Evolutionary conservation across 352 stramenopile species (phyloP), one percentile per base, ranked within the genome.

Genomic region (Pilasporangium apinafurcum): DNA sequence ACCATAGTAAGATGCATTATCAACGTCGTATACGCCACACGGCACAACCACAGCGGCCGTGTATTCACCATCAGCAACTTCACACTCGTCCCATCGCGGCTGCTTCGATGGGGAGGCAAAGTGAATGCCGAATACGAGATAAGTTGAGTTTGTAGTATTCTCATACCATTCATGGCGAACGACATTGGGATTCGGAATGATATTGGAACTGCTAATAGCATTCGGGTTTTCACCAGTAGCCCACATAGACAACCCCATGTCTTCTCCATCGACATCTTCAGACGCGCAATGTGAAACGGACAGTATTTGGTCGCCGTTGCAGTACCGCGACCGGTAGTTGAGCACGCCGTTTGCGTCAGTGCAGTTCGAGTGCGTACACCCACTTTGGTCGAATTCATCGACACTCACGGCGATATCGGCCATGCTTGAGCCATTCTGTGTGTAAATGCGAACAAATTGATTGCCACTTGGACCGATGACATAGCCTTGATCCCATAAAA

Each of bases 401-500:
- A 51, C 26, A 18, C 51, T 49, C 29, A 70, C 32, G 4, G 56
- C 60, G 13, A 70, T 49, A 20, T 66, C 37, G 10, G 60, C 60
- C 60, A 70, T 70, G 36, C 44, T 40, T 6, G 53, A 48, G 24
- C 41, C 52, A 10, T 45, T 50, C 17, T 37, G 21, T 14, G 60
- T 69, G 48, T 57, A 63, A n/a, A 66, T 39, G 4, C 33, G 51
- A 14, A 57, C 27, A 18, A 68, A 50, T 29, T 55, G 39, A 8
- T 16, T 29, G 3, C 31, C 25, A 5, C 13, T 28, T 17, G 3
- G 5, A 22, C 30, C 5, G 3, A 63, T 27, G 20, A 55, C 51
- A 38, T 61, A 77, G 13, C 65, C 65, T 8, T 52, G 58, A 50
- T 73, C 62, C 65, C 65, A 73, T 3, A 73, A 20, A 1, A 73